These are phyloP conservation scores for Arctostaphylos glauca DNA, from an alignment of 148 eudicot species.

Conservation along the genomic window DNA sequence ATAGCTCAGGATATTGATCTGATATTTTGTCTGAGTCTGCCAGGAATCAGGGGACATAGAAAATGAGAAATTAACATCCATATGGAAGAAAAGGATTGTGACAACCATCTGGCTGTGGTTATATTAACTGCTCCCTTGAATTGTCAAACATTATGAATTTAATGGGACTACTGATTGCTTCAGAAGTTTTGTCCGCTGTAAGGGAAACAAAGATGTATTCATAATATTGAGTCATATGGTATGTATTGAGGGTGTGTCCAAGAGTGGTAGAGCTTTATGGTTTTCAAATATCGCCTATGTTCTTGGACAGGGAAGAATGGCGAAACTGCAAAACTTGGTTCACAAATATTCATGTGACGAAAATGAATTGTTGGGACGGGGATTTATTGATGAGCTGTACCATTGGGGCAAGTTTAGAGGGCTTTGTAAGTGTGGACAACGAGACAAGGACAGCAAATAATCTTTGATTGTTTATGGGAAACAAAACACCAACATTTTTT, in stretches of 20 bases:
- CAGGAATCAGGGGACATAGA: background rate
- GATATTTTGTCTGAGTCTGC: background rate
- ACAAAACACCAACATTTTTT: background rate
- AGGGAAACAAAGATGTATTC: background rate
- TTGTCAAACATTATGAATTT: background rate
- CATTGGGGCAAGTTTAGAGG: background rate
- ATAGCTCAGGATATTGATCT: background rate
- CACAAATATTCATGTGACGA: background rate
- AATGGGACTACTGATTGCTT: background rate
- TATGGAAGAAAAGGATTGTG: background rate
- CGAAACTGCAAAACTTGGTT: background rate
- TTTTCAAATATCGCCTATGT: background rate
- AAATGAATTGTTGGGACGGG: too few relatives aligned
- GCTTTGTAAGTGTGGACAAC: background rate
- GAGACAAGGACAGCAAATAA: background rate
- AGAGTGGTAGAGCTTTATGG: too few relatives aligned
- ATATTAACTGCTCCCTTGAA: background rate
- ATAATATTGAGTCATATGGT: background rate
- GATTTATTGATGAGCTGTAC: background rate
- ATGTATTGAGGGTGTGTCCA: background rate
- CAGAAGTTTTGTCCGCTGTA: background rate
- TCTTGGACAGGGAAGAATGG: slow-evolving; percentile 1
- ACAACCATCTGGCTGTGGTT: background rate
- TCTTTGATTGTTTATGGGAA: background rate
- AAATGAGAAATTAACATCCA: background rate